These are phyloP conservation scores for Cryphonectria radicalis DNA, from an alignment of 2,329 filamentous ascomycete genomes.

Conservation along the genomic window DNA sequence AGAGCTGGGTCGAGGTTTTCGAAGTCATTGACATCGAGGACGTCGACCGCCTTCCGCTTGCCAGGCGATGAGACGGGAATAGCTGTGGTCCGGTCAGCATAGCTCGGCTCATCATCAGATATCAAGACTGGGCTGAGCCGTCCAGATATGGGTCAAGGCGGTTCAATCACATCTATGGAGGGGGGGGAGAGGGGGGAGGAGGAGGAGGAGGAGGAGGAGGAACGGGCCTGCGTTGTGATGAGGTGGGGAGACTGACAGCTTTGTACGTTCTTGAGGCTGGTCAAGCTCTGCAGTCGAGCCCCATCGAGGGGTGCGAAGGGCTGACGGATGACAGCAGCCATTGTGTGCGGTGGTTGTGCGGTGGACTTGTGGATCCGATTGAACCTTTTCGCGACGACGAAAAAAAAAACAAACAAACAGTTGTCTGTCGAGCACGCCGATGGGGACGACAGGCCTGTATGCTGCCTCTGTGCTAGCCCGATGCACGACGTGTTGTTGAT, in stretches of 20 bases:
- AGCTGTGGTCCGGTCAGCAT: conserved; percentile 44
- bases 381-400: neutral
- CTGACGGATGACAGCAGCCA: conserved; percentile 66
- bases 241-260: conserved; percentile 59
- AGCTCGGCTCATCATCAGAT: neutral
- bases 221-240: neutral
- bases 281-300: conserved; percentile 71
- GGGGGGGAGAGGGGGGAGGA: neutral
- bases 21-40: conserved; percentile 55
- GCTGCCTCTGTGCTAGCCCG: conserved; percentile 5
- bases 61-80: conserved; percentile 44
- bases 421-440: conserved; percentile 13
- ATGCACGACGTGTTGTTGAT: conserved; percentile 19
- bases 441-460: conserved; percentile 1
- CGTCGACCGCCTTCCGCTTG: conserved; percentile 63
- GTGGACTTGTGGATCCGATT: conserved; percentile 3
- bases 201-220: neutral
- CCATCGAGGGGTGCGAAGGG: conserved; percentile 76
- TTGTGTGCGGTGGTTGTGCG: conserved; percentile 39
- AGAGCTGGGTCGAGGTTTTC: conserved; percentile 65
- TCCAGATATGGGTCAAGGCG: conserved; percentile 2
- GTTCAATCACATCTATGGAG: neutral
- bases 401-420: conserved; percentile 26
- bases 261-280: conserved; percentile 78
- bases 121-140: neutral